Evolutionary conservation across 2,329 filamentous ascomycete genomes (phyloP), one percentile per base, ranked within the genome.

Genomic region (Neofusicoccum umdonicola): DNA sequence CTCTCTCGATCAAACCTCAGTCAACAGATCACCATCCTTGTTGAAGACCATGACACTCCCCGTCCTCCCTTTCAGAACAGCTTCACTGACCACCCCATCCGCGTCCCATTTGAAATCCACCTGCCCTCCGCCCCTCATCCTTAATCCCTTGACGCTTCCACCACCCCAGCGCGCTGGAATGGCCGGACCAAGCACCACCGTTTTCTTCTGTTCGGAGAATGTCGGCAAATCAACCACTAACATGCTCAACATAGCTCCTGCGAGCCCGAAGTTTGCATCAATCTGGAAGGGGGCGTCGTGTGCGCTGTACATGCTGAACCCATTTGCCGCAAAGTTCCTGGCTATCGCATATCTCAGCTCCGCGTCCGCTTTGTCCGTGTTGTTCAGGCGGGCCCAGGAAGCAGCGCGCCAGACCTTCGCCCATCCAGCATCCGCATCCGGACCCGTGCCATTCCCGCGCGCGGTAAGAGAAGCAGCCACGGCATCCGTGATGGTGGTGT

Each of bases 401-500:
- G 85, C 84, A 0, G 80, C 72, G 0, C 85, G 80, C 85, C 85
- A 87, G 0, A 86, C 81, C 66, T 87, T 87, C 17, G 79, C 83
- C 85, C 85, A 87, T 0, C 84, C 85, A 0, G 84, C 78, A 67
- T 87, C 83, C 0, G 81, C 78, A 58, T 87, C 84, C 0, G 69
- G 68, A 0, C 72, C 77, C 27, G 79, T 80, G 1, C 84, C 83
- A 2, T 73, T 68, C 0, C 83, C 84, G 8, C 84, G 80, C 0
- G 78, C 75, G 8, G 76, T 69, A 0, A 87, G 76, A 0, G 81
- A 81, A 0, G 78, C 79, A 4, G 70, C 71, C 1, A 87, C 76
- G 0, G 83, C 83, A 2, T 73, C 64, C 42, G 80, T 79, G 27
- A 84, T 78, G 0, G 74, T 76, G 0, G 74, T 75, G 68, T 83